Evolutionary conservation across 1,139 yeast genomes (phyloP).

Genomic region (Sugiyamaella pinicola): DNA sequence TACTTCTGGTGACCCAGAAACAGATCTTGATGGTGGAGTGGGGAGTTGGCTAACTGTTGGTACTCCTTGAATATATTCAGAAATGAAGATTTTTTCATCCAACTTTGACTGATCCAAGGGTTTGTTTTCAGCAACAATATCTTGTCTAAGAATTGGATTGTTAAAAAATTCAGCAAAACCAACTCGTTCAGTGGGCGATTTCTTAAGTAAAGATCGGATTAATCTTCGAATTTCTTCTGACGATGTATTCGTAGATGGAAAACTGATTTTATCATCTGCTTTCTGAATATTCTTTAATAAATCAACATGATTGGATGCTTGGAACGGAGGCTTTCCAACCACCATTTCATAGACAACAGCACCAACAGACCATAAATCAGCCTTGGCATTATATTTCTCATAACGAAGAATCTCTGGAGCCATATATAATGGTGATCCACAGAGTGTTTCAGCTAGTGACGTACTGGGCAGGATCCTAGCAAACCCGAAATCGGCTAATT

Average conservation of each 20-base stretch:
- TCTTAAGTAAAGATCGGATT: constrained; percentile 73
- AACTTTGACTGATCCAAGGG: constrained; percentile 70
- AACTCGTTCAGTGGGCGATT: constrained; percentile 84
- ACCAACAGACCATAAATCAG: constrained; percentile 97
- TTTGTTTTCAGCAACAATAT: constrained; percentile 52
- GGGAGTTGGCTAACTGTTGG: constrained; percentile 9
- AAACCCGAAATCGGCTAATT: constrained; percentile 96
- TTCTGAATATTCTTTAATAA: constrained; percentile 80
- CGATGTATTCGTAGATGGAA: constrained; percentile 57
- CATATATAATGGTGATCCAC: constrained; percentile 97
- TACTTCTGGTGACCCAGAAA: constrained; percentile 7
- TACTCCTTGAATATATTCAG: constrained; percentile 60
- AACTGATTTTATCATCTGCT: constrained; percentile 72
- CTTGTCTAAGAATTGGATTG: constrained; percentile 51
- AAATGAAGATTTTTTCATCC: constrained; percentile 77
- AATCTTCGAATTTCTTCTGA: constrained; percentile 67
- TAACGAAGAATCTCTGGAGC: constrained; percentile 95
- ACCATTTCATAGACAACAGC: constrained; percentile 95
- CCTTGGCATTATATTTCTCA: constrained; percentile 95
- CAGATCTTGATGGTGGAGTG: constrained; percentile 10
- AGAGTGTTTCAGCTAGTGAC: constrained; percentile 91
- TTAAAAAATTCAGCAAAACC: constrained; percentile 84
- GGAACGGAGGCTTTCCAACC: constrained; percentile 92
- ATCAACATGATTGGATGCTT: constrained; percentile 90
- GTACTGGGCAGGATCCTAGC: constrained; percentile 92